Evolutionary conservation across 352 stramenopile species (phyloP), one percentile per base, ranked within the genome.

Genomic region (Phytophthora hybrid): DNA sequence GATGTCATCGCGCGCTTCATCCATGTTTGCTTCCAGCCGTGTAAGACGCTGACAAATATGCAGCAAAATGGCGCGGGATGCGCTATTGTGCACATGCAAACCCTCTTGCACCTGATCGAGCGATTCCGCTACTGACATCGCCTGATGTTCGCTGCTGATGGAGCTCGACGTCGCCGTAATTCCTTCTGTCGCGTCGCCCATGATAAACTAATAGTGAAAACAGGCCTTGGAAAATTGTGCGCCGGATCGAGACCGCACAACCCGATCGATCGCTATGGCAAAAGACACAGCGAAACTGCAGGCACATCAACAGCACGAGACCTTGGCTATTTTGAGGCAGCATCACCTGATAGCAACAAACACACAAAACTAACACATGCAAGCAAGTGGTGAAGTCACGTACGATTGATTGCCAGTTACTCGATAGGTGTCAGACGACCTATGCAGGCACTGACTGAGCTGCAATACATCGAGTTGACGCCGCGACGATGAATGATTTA

Each of bases 11-110:
- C 88, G 84, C 14, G 90, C 60, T n/a, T 75, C 66, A n/a, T 77
- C 69, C 26, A 91, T 53, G 2, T 65, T 21, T 5, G 63, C 74
- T 60, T 95, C 88, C 16, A 95, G 71, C 1, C 76, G 76, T 2
- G 74, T 60, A 10, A 95, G 73, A 1, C 87, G 82, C 60, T 93
- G 78, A 31, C 84, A 92, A 11, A 95, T 63, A 26, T 93, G 79
- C 5, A 87, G 68, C 8, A 95, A 63, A 63, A 95, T 92, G 21
- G 79, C 76, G 3, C 87, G 82, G 7, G 84, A 90, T 0, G 87
- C 85, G 41, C 73, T 88, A 31, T 60, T 83, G 47, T 93, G 82
- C 3, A 88, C 67, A 1, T 55, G 59, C 10, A 95, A 60, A 37
- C 93, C 84, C 14, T 82, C 69, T 41, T 92, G 85, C 5, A 90